Evolutionary conservation across 345 rosid species (phyloP), one percentile per base, ranked within the genome.

Genomic region (Ricinus communis): DNA sequence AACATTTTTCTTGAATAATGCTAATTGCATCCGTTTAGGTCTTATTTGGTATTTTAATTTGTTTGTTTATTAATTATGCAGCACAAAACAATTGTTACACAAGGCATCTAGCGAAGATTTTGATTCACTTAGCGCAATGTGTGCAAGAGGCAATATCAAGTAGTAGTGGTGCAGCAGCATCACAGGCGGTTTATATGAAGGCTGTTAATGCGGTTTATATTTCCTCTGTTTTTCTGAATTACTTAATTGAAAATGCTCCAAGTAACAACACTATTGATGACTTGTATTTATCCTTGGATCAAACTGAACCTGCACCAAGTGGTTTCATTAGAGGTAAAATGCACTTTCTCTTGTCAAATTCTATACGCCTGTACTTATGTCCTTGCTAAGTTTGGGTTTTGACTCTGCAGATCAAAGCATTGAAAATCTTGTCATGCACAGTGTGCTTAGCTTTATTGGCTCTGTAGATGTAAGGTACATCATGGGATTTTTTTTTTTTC

Each of bases 41-140:
- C 8, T 43, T 4, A 43, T 2, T 33, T 2, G 38, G 38, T 33
- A 6, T 6, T 11, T 43, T 43, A 43, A 43, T 4, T 38, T 43
- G 47, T 4, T 43, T 43, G 5, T 8, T 43, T 43, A 43, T 43
- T 33, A 33, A 1, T 43, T 56, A 25, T 81, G 85, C 90, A 93
- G 98, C 87, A 16, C 86, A 83, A 81, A 93, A 86, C 70, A 93
- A 96, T 70, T 73, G 76, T 54, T 76, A 65, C 74, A 96, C 99
- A 6, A 86, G 93, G 87, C 98, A 96, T 81, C 91, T 96, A 24
- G 85, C 89, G 7, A 96, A 96, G 70, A 82, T 96, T 77, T 84
- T 91, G 86, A 86, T 93, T 79, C 97, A 91, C 82, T 74, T 96
- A 15, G 81, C 88, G 0, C 79, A 85, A 88, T 88, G 90, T 82